Percentiles rank a stretch among this genome's conserved stretches.
Conservation (phyloP, 1,284 basidiomycete genomes). For the Pseudozyma sp. region DNA sequence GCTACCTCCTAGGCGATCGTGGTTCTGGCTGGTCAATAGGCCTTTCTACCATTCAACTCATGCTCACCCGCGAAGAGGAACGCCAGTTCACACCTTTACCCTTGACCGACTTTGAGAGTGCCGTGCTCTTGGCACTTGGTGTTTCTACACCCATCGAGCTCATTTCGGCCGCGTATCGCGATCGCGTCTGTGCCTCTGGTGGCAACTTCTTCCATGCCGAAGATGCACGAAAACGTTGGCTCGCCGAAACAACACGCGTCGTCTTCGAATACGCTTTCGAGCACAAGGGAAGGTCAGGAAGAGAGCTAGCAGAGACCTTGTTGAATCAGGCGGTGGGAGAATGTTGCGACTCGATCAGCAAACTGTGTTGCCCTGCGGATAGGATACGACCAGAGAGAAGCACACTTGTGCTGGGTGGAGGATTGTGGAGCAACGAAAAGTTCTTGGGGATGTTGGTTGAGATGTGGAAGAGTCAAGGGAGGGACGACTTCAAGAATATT, state of each 20-base stretch:
- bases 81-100: slow-evolving; percentile 28
- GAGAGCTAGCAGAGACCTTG: slow-evolving; percentile 38
- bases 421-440: slow-evolving; percentile 54
- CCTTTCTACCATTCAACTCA: slow-evolving; percentile 41
- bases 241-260: slow-evolving; percentile 57
- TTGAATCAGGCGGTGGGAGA: slow-evolving; percentile 38
- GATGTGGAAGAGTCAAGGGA: slow-evolving; percentile 31
- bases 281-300: slow-evolving; percentile 8
- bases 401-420: slow-evolving; percentile 59
- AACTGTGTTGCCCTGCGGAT: slow-evolving; percentile 31
- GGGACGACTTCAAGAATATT: slow-evolving; percentile 42
- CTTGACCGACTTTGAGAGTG: slow-evolving; percentile 37
- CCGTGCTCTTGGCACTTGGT: slow-evolving; percentile 21
- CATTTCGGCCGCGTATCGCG: slow-evolving; percentile 42
- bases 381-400: slow-evolving; percentile 28
- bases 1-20: slow-evolving; percentile 43
- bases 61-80: slow-evolving; percentile 38
- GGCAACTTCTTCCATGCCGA: slow-evolving; percentile 55
- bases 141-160: slow-evolving; percentile 47
- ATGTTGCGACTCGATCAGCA: slow-evolving; percentile 40
- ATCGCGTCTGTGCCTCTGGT: slow-evolving; percentile 35
- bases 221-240: slow-evolving; percentile 60
- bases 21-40: slow-evolving; percentile 51
- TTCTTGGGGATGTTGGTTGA: slow-evolving; percentile 45
- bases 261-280: slow-evolving; percentile 47